Percentiles rank a stretch among this genome's conserved stretches.
These are phyloP conservation scores for Actinomucor elegans DNA, from an alignment of 371 early-diverging fungal species.

Conservation along the genomic window DNA sequence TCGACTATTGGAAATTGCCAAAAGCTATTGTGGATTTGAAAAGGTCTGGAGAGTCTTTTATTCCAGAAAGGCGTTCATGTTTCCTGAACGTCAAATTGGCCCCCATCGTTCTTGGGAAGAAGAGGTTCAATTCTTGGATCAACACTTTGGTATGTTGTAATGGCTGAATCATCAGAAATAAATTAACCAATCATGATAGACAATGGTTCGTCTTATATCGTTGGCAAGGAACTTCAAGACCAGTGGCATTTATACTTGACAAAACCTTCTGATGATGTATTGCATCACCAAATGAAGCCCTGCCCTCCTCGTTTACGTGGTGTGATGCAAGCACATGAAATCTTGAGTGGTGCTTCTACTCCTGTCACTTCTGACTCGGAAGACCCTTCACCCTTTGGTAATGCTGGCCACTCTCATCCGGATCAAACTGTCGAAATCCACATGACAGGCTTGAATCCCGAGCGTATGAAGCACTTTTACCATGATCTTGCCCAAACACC, in stretches of 20 bases:
- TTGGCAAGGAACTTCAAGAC: constrained; percentile 91
- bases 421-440: constrained; percentile 94
- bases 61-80: constrained; percentile 95
- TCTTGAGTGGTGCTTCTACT: constrained; percentile 35
- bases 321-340: constrained; percentile 19
- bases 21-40: constrained; percentile 64
- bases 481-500: constrained; percentile 44
- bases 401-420: constrained; percentile 37
- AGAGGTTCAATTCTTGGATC: constrained; percentile 80
- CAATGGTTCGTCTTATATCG: constrained; percentile 82
- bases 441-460: constrained; percentile 85
- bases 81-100: constrained; percentile 86
- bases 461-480: constrained; percentile 73
- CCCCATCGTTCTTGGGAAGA: constrained; percentile 91
- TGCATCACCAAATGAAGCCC: constrained; percentile 20
- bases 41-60: constrained; percentile 88
- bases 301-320: constrained; percentile 16
- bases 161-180: no score
- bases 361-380: constrained; percentile 28
- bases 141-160: constrained; percentile 56
- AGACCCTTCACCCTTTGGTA: constrained; percentile 48
- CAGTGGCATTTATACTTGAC: constrained; percentile 94
- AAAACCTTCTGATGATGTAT: constrained; percentile 61
- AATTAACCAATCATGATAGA: no score
- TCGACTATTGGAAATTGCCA: constrained; percentile 83